A percentile compares a stretch with the other conserved stretches of the same genome.
Evolutionary conservation across 768 basidiomycete genomes (phyloP).

Genomic region (Boletus coccyginus): DNA sequence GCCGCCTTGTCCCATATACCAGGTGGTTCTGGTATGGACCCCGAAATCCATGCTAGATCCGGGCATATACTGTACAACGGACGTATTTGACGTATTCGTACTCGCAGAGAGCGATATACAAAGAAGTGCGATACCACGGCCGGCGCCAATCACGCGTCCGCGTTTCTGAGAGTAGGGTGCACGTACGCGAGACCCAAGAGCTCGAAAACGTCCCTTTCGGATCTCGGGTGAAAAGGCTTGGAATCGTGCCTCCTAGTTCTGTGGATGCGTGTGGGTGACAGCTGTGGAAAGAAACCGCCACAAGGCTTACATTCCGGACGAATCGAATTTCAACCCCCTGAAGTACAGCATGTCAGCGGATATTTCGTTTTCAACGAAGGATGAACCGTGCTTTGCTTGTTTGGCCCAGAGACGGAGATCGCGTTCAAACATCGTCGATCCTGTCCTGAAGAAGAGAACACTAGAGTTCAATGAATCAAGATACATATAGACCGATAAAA

Average conservation of each 20-base stretch:
- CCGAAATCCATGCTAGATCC: neutral
- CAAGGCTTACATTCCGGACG: slow-evolving; percentile 65
- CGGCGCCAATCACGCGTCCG: slow-evolving; percentile 46
- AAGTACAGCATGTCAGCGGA: neutral
- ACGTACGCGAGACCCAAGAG: slow-evolving; percentile 68
- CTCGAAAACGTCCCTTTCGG: slow-evolving; percentile 72
- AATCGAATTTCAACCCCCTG: slow-evolving; percentile 83
- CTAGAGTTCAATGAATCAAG: neutral
- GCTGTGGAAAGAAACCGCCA: neutral
- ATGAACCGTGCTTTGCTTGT: slow-evolving; percentile 43
- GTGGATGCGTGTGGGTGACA: neutral
- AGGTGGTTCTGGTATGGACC: neutral
- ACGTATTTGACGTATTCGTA: neutral
- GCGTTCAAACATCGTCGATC: slow-evolving; percentile 86
- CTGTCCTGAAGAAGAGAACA: slow-evolving; percentile 52
- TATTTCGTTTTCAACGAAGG: neutral
- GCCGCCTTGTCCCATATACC: neutral
- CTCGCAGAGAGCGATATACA: neutral
- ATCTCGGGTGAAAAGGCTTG: slow-evolving; percentile 53
- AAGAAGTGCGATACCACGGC: neutral
- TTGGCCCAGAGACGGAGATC: slow-evolving; percentile 80
- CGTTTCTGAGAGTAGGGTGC: slow-evolving; percentile 69
- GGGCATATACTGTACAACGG: neutral
- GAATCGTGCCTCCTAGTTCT: slow-evolving; percentile 62
- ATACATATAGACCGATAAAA: neutral